A percentile compares a stretch with the other conserved stretches of the same genome.
Evolutionary conservation across 2,329 filamentous ascomycete species (phyloP).

Genomic region (Paramyrothecium sp.): DNA sequence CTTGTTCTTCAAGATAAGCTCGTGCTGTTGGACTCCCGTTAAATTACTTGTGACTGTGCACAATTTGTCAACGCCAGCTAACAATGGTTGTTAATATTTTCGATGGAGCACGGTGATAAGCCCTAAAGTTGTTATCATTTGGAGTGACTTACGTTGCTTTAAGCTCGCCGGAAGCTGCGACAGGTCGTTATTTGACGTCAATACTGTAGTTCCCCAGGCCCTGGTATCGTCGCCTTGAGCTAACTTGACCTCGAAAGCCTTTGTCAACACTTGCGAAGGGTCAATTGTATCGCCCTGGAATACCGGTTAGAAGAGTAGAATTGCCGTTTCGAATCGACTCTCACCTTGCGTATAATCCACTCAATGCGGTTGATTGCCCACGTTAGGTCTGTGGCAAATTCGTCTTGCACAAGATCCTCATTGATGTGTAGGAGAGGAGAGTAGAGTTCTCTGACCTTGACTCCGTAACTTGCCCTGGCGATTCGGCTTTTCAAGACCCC

Average conservation of each 20-base stretch:
- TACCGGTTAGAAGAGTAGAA: background rate
- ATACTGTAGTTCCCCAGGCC: slow-evolving; percentile 35
- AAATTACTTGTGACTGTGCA: slow-evolving; percentile 41
- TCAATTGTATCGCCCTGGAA: slow-evolving; percentile 37
- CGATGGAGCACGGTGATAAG: background rate
- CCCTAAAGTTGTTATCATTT: no score
- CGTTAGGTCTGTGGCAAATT: slow-evolving; percentile 26
- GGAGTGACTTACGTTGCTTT: slow-evolving; percentile 35
- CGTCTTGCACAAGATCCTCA: slow-evolving; percentile 32
- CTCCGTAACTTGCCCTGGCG: slow-evolving; percentile 41
- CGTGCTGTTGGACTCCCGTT: slow-evolving; percentile 32
- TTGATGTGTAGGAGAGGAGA: slow-evolving; percentile 31
- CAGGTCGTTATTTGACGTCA: slow-evolving; percentile 36
- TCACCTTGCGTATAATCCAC: slow-evolving; percentile 38
- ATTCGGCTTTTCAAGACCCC: slow-evolving; percentile 41
- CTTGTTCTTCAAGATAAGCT: slow-evolving; percentile 36
- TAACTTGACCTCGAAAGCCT: slow-evolving; percentile 32
- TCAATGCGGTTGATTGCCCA: slow-evolving; percentile 41
- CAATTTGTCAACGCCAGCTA: slow-evolving; percentile 34
- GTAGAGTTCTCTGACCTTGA: slow-evolving; percentile 35
- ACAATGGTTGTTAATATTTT: background rate
- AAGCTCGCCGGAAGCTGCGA: slow-evolving; percentile 33
- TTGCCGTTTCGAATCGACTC: background rate
- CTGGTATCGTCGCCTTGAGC: slow-evolving; percentile 28
- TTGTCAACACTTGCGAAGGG: slow-evolving; percentile 29